phyloP scores from a whole-genome alignment of 495 filamentous ascomycete genomes.

The Lophium mytilinum region DNA sequence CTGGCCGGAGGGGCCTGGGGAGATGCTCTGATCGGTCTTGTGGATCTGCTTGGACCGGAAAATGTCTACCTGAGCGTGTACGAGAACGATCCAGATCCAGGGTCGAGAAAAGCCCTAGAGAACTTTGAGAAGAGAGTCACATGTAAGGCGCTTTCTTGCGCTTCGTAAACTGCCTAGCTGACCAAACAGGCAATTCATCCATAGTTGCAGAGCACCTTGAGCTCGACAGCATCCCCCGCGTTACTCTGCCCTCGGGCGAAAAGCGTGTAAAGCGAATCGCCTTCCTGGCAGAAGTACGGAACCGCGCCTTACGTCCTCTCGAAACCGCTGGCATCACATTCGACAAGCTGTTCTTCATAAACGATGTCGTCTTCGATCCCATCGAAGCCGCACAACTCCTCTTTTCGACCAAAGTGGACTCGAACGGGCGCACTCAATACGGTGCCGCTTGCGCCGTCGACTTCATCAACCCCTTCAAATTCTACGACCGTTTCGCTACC shows the following conservation, averaged over 20 bases:
- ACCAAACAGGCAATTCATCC: conserved; percentile 35
- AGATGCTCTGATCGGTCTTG: conserved; percentile 48
- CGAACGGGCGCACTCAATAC: conserved; percentile 52
- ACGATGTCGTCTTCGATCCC: conserved; percentile 67
- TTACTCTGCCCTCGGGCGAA: conserved; percentile 54
- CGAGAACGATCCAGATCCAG: conserved; percentile 58
- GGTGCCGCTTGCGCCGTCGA: conserved; percentile 76
- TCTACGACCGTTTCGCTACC: conserved; percentile 75
- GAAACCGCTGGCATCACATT: conserved; percentile 36
- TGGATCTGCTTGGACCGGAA: conserved; percentile 50
- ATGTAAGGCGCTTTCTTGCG: conserved; percentile 31
- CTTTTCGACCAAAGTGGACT: conserved; percentile 60
- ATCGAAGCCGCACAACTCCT: conserved; percentile 63
- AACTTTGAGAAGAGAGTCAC: conserved; percentile 35
- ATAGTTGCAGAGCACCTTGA: conserved; percentile 49
- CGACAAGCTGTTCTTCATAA: conserved; percentile 67
- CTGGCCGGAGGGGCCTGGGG: conserved; percentile 63
- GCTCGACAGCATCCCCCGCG: conserved; percentile 43
- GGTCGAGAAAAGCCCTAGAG: conserved; percentile 37
- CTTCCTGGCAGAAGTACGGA: conserved; percentile 70
- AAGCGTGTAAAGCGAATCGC: conserved; percentile 61
- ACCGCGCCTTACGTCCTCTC: conserved; percentile 61
- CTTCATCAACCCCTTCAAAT: conserved; percentile 67
- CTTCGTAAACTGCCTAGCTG: neutral
- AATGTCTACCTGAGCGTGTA: conserved; percentile 56